These are phyloP conservation scores for Schizosaccharomyces cryophilus DNA, from an alignment of 805 yeast genomes.

Conservation along the genomic window DNA sequence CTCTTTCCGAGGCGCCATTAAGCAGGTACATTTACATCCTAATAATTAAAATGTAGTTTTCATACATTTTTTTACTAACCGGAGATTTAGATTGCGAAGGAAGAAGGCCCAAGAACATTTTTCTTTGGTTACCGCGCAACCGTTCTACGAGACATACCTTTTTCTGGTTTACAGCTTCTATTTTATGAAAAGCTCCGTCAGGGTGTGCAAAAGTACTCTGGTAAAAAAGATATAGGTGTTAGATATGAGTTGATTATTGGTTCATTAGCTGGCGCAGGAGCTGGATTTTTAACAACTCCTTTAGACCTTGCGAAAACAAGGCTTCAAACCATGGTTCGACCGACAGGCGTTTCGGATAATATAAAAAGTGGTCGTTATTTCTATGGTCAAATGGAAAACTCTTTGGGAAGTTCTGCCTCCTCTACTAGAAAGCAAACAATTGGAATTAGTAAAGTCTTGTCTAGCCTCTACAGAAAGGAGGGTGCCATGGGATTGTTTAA, in stretches of 20 bases:
- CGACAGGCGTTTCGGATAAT: not conserved
- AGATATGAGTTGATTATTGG: constrained; percentile 58
- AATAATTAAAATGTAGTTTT: no score
- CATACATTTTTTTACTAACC: no score
- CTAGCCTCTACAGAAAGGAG: constrained; percentile 38
- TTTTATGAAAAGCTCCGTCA: constrained; percentile 43
- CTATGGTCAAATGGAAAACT: constrained; percentile 9
- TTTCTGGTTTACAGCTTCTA: constrained; percentile 86
- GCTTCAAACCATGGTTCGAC: constrained; percentile 36
- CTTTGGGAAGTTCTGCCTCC: constrained; percentile 6
- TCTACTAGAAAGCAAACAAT: constrained; percentile 11
- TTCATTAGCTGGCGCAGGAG: constrained; percentile 85
- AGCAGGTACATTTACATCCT: no score
- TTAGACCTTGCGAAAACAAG: constrained; percentile 70
- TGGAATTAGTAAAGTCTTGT: constrained; percentile 28
- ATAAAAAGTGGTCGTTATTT: constrained; percentile 11
- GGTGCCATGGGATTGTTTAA: constrained; percentile 63
- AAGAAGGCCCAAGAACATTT: constrained; percentile 55
- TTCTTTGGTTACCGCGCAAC: constrained; percentile 91
- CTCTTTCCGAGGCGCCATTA: constrained; percentile 47
- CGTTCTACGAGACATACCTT: constrained; percentile 73
- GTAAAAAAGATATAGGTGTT: constrained; percentile 15
- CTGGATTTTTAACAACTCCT: constrained; percentile 76
- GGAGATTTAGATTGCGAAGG: constrained; percentile 30
- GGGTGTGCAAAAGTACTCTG: constrained; percentile 6